Evolutionary conservation across 164 flowering plant genomes (phyloP), one percentile per base, ranked within the genome.

Genomic region (Akebia trifoliata): DNA sequence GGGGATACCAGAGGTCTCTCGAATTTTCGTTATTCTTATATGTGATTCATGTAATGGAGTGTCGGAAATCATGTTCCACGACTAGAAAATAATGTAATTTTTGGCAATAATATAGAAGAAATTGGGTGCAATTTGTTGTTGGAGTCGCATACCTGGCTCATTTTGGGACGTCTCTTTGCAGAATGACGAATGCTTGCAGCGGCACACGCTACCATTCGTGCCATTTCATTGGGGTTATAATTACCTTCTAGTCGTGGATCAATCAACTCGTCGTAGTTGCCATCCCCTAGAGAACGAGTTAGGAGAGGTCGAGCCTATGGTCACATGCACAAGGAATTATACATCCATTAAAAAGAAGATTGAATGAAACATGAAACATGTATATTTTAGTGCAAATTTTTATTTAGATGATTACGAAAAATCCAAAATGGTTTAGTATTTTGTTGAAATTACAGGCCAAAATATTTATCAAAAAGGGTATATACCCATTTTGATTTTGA

Each of bases 181-280:
- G 93, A 89, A 17, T 86, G 94, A 34, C 91, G 74, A n/a, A 82
- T 56, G 45, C 78, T 65, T 2, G 83, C 78, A 43, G 78, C 75
- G 35, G 89, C 96, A 68, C 84, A 81, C 0, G 83, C 76, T 2
- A 81, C 78, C 88, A 89, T 74, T 24, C 84, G 64, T 4, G 73
- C 67, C 84, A 90, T 77, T 69, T 86, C 92, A 0, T 67, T 64
- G 1, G 59, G 62, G 25, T 57, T 62, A 55, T 68, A 90, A 34
- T 75, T 69, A 44, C 59, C 51, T 43, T 74, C 88, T 61, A 90
- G 42, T 1, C 64, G 62, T 14, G 88, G 82, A 73, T 90, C 97
- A 12, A 65, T 85, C 53, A 90, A 47, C 40, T 72, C 79, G 1
- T 66, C 71, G 44, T 50, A 81, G 59, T 76, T 72, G 17, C 83